phyloP scores from a whole-genome alignment of 2,329 filamentous ascomycete genomes.

The Ascochyta viciae-villosae region DNA sequence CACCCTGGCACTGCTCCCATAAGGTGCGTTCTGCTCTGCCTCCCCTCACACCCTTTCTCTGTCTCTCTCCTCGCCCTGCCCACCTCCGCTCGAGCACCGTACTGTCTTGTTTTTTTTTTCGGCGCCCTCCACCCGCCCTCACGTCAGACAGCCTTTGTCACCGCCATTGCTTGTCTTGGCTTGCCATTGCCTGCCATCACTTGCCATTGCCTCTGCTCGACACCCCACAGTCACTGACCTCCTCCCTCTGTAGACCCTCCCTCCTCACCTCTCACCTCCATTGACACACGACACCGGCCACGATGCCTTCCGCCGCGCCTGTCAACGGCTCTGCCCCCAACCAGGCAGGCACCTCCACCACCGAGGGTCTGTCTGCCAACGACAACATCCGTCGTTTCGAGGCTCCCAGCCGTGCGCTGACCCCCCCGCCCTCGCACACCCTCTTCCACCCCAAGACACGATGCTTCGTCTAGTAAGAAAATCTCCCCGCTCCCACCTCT shows the following conservation, averaged over 20 bases:
- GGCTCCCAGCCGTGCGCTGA: constrained; percentile 89
- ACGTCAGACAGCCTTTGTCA: constrained; percentile 31
- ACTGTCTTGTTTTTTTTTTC: constrained; percentile 20
- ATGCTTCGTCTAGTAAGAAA: constrained; percentile 93
- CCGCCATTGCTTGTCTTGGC: neutral
- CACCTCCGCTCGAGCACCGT: constrained; percentile 24
- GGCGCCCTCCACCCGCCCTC: constrained; percentile 24
- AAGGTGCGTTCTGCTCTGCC: constrained; percentile 33
- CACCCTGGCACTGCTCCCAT: constrained; percentile 29
- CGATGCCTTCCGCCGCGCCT: constrained; percentile 54
- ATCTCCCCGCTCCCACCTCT: constrained; percentile 4
- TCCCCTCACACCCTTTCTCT: constrained; percentile 4
- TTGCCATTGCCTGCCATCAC: neutral
- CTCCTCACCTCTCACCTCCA: constrained; percentile 3
- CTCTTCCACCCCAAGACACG: constrained; percentile 99
- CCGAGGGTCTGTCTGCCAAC: constrained; percentile 73
- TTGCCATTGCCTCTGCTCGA: neutral
- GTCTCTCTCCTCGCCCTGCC: constrained; percentile 11
- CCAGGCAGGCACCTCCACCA: constrained; percentile 41
- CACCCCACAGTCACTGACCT: constrained; percentile 23
- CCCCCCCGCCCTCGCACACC: constrained; percentile 84
- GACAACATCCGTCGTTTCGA: constrained; percentile 98
- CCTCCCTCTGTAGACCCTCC: constrained; percentile 13
- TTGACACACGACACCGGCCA: constrained; percentile 39
- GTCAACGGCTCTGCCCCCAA: constrained; percentile 42